phyloP scores from a whole-genome alignment of 306 rosid genomes.

The Dryas alaskensis region DNA sequence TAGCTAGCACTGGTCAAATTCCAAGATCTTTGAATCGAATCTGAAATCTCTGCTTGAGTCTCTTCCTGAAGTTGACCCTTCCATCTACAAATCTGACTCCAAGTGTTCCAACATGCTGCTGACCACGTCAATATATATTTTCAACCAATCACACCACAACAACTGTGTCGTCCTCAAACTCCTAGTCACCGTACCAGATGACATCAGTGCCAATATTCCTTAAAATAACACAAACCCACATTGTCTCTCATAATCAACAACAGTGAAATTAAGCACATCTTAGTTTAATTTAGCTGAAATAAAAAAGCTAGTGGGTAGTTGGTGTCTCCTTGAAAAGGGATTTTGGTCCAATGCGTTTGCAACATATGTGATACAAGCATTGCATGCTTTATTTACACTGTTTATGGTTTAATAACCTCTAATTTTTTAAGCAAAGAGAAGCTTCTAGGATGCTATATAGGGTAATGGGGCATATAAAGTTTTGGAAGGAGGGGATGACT shows the following conservation, averaged over 20 bases:
- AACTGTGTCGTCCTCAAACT: constrained; percentile 26
- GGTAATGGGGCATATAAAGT: constrained; percentile 40
- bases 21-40: constrained; percentile 29
- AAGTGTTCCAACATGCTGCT: constrained; percentile 21
- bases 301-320: constrained; percentile 35
- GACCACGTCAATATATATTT: constrained; percentile 27
- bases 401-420: constrained; percentile 28
- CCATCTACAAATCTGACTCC: constrained; percentile 6
- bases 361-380: constrained; percentile 35
- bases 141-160: constrained; percentile 28
- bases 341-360: constrained; percentile 26
- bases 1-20: background rate
- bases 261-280: background rate
- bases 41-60: constrained; percentile 18
- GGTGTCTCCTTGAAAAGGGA: constrained; percentile 46
- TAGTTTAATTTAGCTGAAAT: constrained; percentile 9
- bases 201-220: constrained; percentile 24
- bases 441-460: constrained; percentile 40
- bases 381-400: constrained; percentile 20
- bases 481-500: constrained; percentile 7
- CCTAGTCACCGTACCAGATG: constrained; percentile 22
- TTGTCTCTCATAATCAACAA: background rate
- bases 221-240: background rate
- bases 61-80: constrained; percentile 13
- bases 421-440: constrained; percentile 15